phyloP scores from a whole-genome alignment of 225 moss, liverwort and hornwort genomes.

The Takakia lepidozioides region DNA sequence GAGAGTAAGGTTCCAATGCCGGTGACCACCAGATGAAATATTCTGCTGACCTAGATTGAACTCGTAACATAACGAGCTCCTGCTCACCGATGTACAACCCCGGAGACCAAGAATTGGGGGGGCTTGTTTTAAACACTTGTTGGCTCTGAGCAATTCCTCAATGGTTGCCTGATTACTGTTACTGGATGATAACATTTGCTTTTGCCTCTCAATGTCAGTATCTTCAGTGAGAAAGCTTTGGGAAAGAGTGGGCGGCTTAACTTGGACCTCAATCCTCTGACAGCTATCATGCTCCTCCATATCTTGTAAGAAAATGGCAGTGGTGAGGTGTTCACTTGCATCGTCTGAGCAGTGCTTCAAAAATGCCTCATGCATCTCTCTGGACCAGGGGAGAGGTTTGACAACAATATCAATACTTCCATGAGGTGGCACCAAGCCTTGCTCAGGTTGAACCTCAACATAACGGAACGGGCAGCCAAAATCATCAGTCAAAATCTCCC shows the following conservation, averaged over 20 bases:
- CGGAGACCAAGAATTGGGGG: slow-evolving; percentile 70
- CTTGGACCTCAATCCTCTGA: slow-evolving; percentile 52
- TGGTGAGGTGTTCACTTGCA: slow-evolving; percentile 33
- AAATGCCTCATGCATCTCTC: slow-evolving; percentile 41
- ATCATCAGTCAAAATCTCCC: slow-evolving; percentile 32
- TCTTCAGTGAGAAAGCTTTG: slow-evolving; percentile 20
- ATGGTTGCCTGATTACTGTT: slow-evolving; percentile 14
- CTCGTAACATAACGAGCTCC: slow-evolving; percentile 70
- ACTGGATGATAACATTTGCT: slow-evolving; percentile 10
- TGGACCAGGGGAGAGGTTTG: slow-evolving; percentile 59
- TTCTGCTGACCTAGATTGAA: slow-evolving; percentile 88
- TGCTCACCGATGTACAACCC: slow-evolving; percentile 78
- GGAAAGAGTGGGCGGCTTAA: slow-evolving; percentile 31
- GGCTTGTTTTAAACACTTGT: slow-evolving; percentile 38
- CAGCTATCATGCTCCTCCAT: slow-evolving; percentile 47
- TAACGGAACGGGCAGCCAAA: slow-evolving; percentile 33
- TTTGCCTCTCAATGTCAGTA: slow-evolving; percentile 10
- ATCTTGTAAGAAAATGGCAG: slow-evolving; percentile 51
- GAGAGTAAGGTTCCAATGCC: slow-evolving; percentile 78
- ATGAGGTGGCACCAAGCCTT: slow-evolving; percentile 52
- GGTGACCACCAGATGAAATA: slow-evolving; percentile 81
- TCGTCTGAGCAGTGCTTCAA: slow-evolving; percentile 29
- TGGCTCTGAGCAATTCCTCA: slow-evolving; percentile 33
- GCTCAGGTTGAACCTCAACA: slow-evolving; percentile 54
- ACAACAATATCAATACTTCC: slow-evolving; percentile 62